phyloP scores from a whole-genome alignment of 768 basidiomycete species.

The Dacryopinax spathularia region DNA sequence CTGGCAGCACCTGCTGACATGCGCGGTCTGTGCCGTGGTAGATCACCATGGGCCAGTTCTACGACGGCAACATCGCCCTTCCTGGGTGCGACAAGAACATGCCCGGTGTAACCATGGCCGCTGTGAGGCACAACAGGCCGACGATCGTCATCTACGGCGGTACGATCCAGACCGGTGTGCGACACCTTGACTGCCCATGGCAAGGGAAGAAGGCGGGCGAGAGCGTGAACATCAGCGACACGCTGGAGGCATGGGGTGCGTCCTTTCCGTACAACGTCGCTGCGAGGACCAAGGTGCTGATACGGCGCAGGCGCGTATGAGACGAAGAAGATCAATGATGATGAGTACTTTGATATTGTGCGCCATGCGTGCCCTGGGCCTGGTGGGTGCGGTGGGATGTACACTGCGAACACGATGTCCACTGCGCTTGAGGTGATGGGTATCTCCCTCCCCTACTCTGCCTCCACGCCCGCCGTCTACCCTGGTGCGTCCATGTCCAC shows the following conservation, averaged over 20 bases:
- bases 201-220: constrained; percentile 45
- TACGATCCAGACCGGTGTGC: constrained; percentile 61
- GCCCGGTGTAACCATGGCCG: constrained; percentile 80
- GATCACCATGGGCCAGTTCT: constrained; percentile 40
- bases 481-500: constrained; percentile 38
- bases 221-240: constrained; percentile 68
- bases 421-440: constrained; percentile 71
- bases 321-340: constrained; percentile 62
- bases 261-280: not conserved
- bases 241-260: constrained; percentile 70
- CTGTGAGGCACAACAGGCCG: constrained; percentile 72
- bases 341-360: constrained; percentile 71
- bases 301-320: constrained; percentile 51
- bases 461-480: constrained; percentile 44
- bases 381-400: constrained; percentile 82
- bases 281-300: too few species aligned
- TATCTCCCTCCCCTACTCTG: constrained; percentile 70
- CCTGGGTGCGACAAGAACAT: constrained; percentile 90
- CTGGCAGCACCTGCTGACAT: too few species aligned
- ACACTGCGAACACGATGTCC: constrained; percentile 84
- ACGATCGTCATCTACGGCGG: constrained; percentile 79
- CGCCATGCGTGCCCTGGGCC: constrained; percentile 73
- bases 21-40: constrained; percentile 31
- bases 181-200: constrained; percentile 30
- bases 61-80: constrained; percentile 52